Evolutionary conservation across 2,329 filamentous ascomycete genomes (phyloP).

Genomic region (Dryadomyces quercus-mongolicae): DNA sequence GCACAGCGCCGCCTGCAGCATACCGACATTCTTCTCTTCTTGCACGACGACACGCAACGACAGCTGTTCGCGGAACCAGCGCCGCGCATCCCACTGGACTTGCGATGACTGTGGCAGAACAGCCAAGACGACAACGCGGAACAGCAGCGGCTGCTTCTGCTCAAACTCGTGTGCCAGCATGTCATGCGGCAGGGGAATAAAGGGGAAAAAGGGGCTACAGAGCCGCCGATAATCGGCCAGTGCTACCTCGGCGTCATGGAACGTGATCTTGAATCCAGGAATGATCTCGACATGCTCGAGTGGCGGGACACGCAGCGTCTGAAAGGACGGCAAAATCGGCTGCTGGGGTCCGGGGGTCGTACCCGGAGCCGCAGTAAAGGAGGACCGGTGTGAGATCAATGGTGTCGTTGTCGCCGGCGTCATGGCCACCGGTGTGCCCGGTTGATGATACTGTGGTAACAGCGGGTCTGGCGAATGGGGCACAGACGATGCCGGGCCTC

Average conservation of each 20-base stretch:
- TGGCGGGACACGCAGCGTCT: neutral
- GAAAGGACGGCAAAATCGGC: neutral
- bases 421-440: neutral
- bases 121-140: constrained; percentile 24
- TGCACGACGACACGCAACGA: constrained; percentile 24
- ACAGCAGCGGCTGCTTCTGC: constrained; percentile 20
- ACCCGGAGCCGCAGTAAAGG: neutral
- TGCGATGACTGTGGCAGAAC: constrained; percentile 19
- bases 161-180: constrained; percentile 20
- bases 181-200: constrained; percentile 19
- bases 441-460: neutral
- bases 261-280: constrained; percentile 22
- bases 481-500: neutral
- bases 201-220: constrained; percentile 24
- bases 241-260: constrained; percentile 19
- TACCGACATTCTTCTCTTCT: constrained; percentile 22
- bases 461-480: neutral
- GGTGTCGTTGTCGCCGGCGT: neutral
- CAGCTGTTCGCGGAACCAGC: constrained; percentile 24
- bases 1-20: constrained; percentile 26
- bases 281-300: constrained; percentile 19
- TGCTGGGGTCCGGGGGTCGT: neutral
- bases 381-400: neutral
- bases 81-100: constrained; percentile 20
- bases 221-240: constrained; percentile 21